phyloP scores from a whole-genome alignment of 495 filamentous ascomycete species.

The Trichoderma reesei region DNA sequence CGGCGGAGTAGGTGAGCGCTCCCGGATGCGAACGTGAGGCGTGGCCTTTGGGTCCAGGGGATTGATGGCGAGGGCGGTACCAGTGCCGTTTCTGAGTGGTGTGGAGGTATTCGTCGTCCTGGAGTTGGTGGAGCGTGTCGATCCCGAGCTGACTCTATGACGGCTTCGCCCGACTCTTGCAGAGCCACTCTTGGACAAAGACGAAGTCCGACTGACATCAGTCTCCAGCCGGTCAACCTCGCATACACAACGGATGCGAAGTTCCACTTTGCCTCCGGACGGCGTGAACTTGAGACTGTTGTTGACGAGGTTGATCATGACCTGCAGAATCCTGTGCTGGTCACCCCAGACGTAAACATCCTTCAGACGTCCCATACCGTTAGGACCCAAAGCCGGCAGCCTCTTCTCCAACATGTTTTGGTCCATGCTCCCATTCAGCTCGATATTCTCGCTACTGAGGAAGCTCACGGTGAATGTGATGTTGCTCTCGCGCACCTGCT shows the following conservation, averaged over 20 bases:
- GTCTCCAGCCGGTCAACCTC: conserved; percentile 29
- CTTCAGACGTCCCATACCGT: not conserved
- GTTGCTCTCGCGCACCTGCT: conserved; percentile 68
- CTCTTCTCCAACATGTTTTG: conserved; percentile 26
- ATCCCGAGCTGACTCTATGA: conserved; percentile 38
- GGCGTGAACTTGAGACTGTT: conserved; percentile 93
- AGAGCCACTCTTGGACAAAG: conserved; percentile 38
- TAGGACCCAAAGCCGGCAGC: conserved; percentile 43
- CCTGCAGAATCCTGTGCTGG: conserved; percentile 76
- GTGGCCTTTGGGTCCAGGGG: conserved; percentile 43
- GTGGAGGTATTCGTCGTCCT: conserved; percentile 23
- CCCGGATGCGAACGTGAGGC: conserved; percentile 38
- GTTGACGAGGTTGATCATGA: conserved; percentile 86
- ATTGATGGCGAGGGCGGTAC: conserved; percentile 48
- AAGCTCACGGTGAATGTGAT: conserved; percentile 66
- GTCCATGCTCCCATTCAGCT: conserved; percentile 24
- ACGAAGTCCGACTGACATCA: conserved; percentile 38
- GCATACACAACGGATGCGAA: conserved; percentile 63
- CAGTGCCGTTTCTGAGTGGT: conserved; percentile 30
- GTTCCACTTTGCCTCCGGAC: conserved; percentile 57
- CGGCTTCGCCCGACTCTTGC: conserved; percentile 21
- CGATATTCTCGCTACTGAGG: conserved; percentile 40
- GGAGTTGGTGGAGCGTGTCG: conserved; percentile 37
- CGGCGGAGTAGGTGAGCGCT: conserved; percentile 52
- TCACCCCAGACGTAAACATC: conserved; percentile 75